These are phyloP conservation scores for Cladobotryum mycophilum DNA, from an alignment of 2,329 filamentous ascomycete genomes.

Conservation along the genomic window DNA sequence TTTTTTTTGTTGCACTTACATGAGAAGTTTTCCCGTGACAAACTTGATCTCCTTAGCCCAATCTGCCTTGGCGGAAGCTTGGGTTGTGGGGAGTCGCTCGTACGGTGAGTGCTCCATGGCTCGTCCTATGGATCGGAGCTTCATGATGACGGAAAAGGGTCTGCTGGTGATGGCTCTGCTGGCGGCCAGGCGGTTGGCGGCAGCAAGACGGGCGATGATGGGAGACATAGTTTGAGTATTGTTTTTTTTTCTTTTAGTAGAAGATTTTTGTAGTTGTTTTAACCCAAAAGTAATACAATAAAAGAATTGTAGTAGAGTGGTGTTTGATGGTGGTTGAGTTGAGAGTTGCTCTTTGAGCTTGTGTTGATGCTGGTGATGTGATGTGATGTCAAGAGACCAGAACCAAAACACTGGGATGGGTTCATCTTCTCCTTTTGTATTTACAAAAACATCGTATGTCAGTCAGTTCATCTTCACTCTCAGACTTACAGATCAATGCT, in stretches of 20 bases:
- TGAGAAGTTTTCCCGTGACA: conserved; percentile 2
- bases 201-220: not conserved
- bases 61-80: conserved; percentile 1
- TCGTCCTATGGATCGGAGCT: conserved; percentile 6
- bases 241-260: not conserved
- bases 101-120: conserved; percentile 6
- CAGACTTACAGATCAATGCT: too few relatives aligned
- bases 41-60: conserved; percentile 3
- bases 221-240: conserved; percentile 7
- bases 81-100: conserved; percentile 3
- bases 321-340: conserved; percentile 5
- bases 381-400: not conserved
- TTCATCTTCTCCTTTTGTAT: conserved; percentile 7
- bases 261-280: not conserved
- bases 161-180: conserved; percentile 1
- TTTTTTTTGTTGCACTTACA: too few relatives aligned
- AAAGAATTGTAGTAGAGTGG: conserved; percentile 3
- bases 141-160: conserved; percentile 6
- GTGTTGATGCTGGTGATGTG: conserved; percentile 1
- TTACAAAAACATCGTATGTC: not conserved
- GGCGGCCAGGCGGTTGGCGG: not conserved
- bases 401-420: not conserved
- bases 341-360: conserved; percentile 7
- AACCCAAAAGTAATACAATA: conserved; percentile 1
- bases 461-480: too few relatives aligned